These are phyloP conservation scores for Vanrija sp. DNA, from an alignment of 1,284 basidiomycete genomes.

Conservation along the genomic window DNA sequence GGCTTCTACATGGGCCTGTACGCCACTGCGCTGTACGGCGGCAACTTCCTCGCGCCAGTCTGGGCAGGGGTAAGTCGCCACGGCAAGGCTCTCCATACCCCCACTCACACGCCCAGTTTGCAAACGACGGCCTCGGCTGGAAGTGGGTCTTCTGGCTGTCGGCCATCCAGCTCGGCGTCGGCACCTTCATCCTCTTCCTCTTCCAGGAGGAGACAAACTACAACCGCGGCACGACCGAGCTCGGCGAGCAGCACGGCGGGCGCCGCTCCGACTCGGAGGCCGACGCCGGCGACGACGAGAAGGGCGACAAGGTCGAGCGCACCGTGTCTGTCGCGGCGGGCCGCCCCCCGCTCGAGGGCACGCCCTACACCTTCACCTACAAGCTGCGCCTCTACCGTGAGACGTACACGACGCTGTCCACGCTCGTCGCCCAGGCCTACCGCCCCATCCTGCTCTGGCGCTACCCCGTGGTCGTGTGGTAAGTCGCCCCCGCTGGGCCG, in stretches of 20 bases:
- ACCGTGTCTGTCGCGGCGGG: not conserved
- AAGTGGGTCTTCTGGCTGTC: slow-evolving; percentile 23
- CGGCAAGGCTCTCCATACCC: not conserved
- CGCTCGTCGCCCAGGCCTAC: slow-evolving; percentile 13
- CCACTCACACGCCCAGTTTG: slow-evolving; percentile 3
- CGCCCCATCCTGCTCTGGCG: slow-evolving; percentile 17
- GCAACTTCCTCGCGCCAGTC: slow-evolving; percentile 15
- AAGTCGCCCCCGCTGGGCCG: not conserved
- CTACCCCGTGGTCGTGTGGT: slow-evolving; percentile 21
- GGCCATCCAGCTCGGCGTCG: slow-evolving; percentile 12
- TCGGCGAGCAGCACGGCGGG: slow-evolving; percentile 5
- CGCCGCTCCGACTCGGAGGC: not conserved
- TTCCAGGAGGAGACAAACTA: slow-evolving; percentile 26
- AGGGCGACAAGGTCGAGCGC: not conserved
- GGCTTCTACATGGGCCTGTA: slow-evolving; percentile 25
- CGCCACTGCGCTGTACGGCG: slow-evolving; percentile 10
- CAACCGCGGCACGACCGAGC: slow-evolving; percentile 18
- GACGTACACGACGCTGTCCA: slow-evolving; percentile 6
- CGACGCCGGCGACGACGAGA: slow-evolving; percentile 2
- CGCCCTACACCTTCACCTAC: slow-evolving; percentile 2
- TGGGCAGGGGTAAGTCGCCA: slow-evolving; percentile 13
- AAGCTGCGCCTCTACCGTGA: slow-evolving; percentile 10
- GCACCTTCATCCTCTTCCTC: slow-evolving; percentile 15
- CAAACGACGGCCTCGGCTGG: slow-evolving; percentile 18
- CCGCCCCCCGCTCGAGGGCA: slow-evolving; percentile 1